A percentile compares a stretch with the other conserved stretches of the same genome.
phyloP scores from a whole-genome alignment of 2,329 filamentous ascomycete species.

The Colletotrichum lindemuthianum region DNA sequence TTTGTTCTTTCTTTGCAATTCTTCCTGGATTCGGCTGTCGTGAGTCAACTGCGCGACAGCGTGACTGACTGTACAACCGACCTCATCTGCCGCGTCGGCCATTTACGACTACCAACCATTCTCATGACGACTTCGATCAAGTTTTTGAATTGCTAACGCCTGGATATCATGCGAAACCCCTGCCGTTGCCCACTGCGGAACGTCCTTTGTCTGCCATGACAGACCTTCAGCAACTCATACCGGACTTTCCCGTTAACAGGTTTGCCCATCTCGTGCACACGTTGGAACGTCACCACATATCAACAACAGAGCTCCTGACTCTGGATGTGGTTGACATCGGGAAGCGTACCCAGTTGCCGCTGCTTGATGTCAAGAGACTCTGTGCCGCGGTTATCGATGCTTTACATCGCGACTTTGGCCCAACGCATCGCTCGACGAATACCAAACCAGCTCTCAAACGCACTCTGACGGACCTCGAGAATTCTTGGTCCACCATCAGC shows the following conservation, averaged over 20 bases:
- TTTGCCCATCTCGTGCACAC: constrained; percentile 81
- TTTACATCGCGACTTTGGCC: constrained; percentile 69
- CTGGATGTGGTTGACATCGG: constrained; percentile 85
- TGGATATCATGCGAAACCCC: not conserved
- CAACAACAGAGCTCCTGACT: constrained; percentile 85
- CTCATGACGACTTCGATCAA: not conserved
- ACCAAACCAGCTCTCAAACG: constrained; percentile 14
- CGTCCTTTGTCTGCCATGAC: constrained; percentile 67
- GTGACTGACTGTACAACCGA: no score
- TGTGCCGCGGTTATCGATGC: constrained; percentile 72
- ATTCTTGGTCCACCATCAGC: constrained; percentile 69
- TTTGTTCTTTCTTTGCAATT: no score
- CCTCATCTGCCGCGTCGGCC: no score
- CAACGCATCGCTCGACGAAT: constrained; percentile 7
- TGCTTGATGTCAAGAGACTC: constrained; percentile 82
- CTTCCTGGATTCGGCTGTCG: no score
- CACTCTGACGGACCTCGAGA: constrained; percentile 26
- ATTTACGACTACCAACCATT: not conserved
- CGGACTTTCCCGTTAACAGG: constrained; percentile 76
- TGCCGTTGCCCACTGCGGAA: not conserved
- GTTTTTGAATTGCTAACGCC: not conserved
- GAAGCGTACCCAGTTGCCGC: constrained; percentile 83
- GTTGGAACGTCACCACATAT: constrained; percentile 81
- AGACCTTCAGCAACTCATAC: constrained; percentile 85
- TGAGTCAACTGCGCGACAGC: no score